These are phyloP conservation scores for Pelargonium citronellum DNA, from an alignment of 441 rosid species.

Conservation along the genomic window DNA sequence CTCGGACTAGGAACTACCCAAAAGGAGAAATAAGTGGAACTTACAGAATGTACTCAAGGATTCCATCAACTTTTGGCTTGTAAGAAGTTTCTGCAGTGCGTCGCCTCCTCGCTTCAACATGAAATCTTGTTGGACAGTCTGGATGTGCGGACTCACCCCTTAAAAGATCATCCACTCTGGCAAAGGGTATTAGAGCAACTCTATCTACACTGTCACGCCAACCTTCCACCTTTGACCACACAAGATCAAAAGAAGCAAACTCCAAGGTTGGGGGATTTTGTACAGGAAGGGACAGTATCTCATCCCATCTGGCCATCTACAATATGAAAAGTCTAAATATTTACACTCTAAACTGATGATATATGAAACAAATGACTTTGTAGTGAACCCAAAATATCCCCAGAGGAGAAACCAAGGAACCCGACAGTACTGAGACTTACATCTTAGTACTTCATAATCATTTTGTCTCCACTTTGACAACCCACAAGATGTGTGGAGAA, in stretches of 20 bases:
- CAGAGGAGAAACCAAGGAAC: neutral
- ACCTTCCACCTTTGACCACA: conserved; percentile 48
- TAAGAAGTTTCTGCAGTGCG: conserved; percentile 43
- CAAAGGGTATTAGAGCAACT: conserved; percentile 47
- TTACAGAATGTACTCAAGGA: conserved; percentile 51
- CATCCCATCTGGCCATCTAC: conserved; percentile 58
- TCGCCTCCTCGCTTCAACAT: conserved; percentile 52
- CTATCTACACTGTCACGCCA: conserved; percentile 54
- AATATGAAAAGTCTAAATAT: neutral
- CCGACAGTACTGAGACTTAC: neutral
- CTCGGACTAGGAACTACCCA: neutral
- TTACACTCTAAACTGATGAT: neutral
- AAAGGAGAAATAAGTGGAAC: conserved; percentile 11
- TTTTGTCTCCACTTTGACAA: neutral
- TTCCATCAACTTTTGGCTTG: conserved; percentile 57
- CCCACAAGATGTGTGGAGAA: neutral
- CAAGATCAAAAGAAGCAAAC: conserved; percentile 40
- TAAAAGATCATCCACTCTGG: conserved; percentile 52
- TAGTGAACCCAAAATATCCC: neutral
- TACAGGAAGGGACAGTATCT: conserved; percentile 45
- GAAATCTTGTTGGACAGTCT: conserved; percentile 51
- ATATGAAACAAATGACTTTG: neutral
- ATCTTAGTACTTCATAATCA: neutral
- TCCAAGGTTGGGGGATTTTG: conserved; percentile 49
- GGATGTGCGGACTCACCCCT: conserved; percentile 49